phyloP scores from a whole-genome alignment of 1,139 yeast genomes.

The Blastobotrys illinoisensis region DNA sequence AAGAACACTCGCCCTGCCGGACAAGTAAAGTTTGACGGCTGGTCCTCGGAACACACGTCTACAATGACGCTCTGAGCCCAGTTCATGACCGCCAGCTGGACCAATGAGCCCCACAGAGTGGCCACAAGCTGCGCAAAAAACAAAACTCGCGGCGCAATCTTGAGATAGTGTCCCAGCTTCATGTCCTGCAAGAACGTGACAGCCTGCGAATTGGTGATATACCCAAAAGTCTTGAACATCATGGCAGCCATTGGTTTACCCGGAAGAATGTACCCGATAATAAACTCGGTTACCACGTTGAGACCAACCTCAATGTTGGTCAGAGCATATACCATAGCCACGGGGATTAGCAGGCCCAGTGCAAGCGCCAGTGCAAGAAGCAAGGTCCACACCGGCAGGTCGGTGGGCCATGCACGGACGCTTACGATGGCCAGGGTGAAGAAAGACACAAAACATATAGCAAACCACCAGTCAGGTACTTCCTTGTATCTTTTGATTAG shows the following conservation, averaged over 20 bases:
- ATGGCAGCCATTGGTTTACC: slow-evolving; percentile 59
- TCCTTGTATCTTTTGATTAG: slow-evolving; percentile 55
- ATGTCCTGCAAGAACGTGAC: slow-evolving; percentile 50
- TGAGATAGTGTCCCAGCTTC: slow-evolving; percentile 60
- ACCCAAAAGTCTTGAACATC: slow-evolving; percentile 57
- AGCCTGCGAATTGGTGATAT: slow-evolving; percentile 54
- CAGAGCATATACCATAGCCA: slow-evolving; percentile 48
- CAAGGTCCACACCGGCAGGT: slow-evolving; percentile 46
- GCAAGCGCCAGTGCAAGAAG: slow-evolving; percentile 49
- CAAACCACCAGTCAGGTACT: slow-evolving; percentile 67
- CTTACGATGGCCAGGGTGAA: slow-evolving; percentile 47
- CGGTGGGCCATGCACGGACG: slow-evolving; percentile 41
- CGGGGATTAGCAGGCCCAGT: slow-evolving; percentile 50
- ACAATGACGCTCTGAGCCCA: slow-evolving; percentile 43
- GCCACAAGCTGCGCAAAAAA: slow-evolving; percentile 48
- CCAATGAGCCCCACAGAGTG: slow-evolving; percentile 33
- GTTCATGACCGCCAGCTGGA: slow-evolving; percentile 39
- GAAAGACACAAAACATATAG: slow-evolving; percentile 42
- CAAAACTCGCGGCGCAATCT: slow-evolving; percentile 55
- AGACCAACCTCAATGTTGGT: slow-evolving; percentile 53
- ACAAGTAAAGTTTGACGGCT: slow-evolving; percentile 44
- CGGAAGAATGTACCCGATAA: slow-evolving; percentile 59
- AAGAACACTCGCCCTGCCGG: slow-evolving; percentile 46
- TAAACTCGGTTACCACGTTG: slow-evolving; percentile 55
- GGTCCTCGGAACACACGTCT: slow-evolving; percentile 45